A percentile compares a stretch with the other conserved stretches of the same genome.
Evolutionary conservation across 2,329 filamentous ascomycete species (phyloP).

Genomic region (Chalaropsis ovoidea): DNA sequence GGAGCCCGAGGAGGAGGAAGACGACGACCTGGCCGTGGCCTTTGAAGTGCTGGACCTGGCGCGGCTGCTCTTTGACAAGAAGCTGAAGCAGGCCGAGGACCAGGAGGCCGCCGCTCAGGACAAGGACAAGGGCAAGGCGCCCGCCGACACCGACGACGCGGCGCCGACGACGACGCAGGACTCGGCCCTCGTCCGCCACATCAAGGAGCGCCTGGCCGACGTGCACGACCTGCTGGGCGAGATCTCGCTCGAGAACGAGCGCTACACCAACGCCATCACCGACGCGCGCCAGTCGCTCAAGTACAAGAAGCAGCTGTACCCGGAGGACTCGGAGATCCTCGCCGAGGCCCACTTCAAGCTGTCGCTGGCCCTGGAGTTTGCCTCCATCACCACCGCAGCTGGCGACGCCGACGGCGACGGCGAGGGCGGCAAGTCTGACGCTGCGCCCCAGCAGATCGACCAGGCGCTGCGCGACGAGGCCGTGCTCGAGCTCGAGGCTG

Average conservation of each 20-base stretch:
- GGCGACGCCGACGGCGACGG: conserved; percentile 40
- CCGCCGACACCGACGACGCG: conserved; percentile 31
- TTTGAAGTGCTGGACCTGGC: conserved; percentile 79
- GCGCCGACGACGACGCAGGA: conserved; percentile 42
- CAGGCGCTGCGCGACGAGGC: conserved; percentile 62
- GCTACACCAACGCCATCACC: conserved; percentile 71
- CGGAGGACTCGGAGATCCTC: conserved; percentile 70
- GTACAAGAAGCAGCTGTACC: conserved; percentile 68
- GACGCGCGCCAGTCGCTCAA: conserved; percentile 70
- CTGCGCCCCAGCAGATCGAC: conserved; percentile 45
- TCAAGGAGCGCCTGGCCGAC: conserved; percentile 81
- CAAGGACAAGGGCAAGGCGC: conserved; percentile 30
- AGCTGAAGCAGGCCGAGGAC: conserved; percentile 36
- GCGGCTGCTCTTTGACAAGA: conserved; percentile 53
- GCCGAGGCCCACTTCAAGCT: conserved; percentile 96
- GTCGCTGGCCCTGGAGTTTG: conserved; percentile 87
- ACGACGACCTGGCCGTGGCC: conserved; percentile 66
- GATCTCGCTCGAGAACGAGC: conserved; percentile 93
- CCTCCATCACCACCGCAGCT: conserved; percentile 58
- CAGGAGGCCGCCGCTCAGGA: conserved; percentile 26
- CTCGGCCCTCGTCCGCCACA: conserved; percentile 41
- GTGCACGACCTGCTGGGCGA: conserved; percentile 90
- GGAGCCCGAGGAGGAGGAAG: conserved; percentile 47
- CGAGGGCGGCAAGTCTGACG: conserved; percentile 32
- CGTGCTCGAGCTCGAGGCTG: conserved; percentile 58